Evolutionary conservation across 2,329 filamentous ascomycete species (phyloP).

Genomic region (Aspergillus sp.): DNA sequence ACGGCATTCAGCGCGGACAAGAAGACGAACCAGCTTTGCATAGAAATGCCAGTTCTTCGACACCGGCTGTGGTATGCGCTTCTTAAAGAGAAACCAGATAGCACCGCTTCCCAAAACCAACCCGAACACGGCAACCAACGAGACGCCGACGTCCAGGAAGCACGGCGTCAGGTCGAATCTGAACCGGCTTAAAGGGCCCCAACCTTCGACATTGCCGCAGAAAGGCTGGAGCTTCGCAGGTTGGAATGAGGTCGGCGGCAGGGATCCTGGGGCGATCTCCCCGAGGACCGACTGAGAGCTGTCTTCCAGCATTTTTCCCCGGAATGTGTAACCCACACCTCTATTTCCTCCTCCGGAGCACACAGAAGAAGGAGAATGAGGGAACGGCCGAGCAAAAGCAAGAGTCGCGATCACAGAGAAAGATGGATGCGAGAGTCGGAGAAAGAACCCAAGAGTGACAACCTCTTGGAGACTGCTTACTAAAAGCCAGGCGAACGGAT

Average conservation of each 20-base stretch:
- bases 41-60: slow-evolving; percentile 91
- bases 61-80: slow-evolving; percentile 65
- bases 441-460: not conserved
- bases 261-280: slow-evolving; percentile 27
- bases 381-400: not conserved
- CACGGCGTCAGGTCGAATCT: slow-evolving; percentile 96
- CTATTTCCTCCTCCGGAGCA: slow-evolving; percentile 21
- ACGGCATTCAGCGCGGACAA: not conserved
- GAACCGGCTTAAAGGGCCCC: slow-evolving; percentile 85
- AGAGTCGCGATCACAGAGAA: slow-evolving; percentile 3
- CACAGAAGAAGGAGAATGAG: slow-evolving; percentile 1
- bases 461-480: slow-evolving; percentile 3
- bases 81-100: slow-evolving; percentile 74
- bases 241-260: slow-evolving; percentile 28
- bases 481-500: not conserved
- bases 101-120: slow-evolving; percentile 74
- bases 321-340: slow-evolving; percentile 21
- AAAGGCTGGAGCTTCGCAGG: slow-evolving; percentile 60
- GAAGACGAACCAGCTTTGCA: slow-evolving; percentile 72
- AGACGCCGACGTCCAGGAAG: slow-evolving; percentile 90
- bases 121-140: slow-evolving; percentile 74
- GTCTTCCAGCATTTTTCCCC: slow-evolving; percentile 35
- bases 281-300: slow-evolving; percentile 35
- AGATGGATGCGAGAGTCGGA: not conserved
- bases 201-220: slow-evolving; percentile 88